These are phyloP conservation scores for Podaxis pistillaris DNA, from an alignment of 768 basidiomycete genomes.

Conservation along the genomic window DNA sequence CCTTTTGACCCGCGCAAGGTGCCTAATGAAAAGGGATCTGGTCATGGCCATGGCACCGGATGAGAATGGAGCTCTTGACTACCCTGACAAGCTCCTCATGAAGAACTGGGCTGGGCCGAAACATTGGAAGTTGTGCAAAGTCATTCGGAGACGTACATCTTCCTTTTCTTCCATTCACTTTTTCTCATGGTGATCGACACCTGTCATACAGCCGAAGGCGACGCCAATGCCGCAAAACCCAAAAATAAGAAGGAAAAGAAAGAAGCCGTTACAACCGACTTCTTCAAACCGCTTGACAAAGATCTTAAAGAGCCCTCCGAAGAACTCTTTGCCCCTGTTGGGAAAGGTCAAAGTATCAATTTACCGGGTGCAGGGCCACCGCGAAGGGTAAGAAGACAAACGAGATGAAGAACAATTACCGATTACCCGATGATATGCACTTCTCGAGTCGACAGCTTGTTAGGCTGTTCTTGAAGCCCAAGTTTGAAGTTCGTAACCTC, in stretches of 20 bases:
- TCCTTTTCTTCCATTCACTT: conserved; percentile 1
- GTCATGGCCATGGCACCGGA: conserved; percentile 80
- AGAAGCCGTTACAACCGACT: conserved; percentile 82
- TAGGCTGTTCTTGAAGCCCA: conserved; percentile 93
- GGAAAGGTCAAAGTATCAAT: conserved; percentile 68
- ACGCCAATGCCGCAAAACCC: conserved; percentile 48
- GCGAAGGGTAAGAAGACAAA: conserved; percentile 48
- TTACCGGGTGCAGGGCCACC: conserved; percentile 54
- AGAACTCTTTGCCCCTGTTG: conserved; percentile 76
- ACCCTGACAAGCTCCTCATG: conserved; percentile 82
- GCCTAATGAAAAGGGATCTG: conserved; percentile 76
- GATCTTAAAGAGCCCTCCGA: conserved; percentile 59
- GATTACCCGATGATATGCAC: conserved; percentile 96
- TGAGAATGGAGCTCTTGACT: conserved; percentile 70
- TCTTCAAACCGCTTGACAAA: conserved; percentile 58
- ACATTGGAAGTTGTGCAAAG: conserved; percentile 92
- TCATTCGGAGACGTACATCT: conserved; percentile 71
- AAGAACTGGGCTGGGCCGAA: conserved; percentile 99
- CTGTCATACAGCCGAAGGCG: conserved; percentile 32
- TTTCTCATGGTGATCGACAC: conserved; percentile 2
- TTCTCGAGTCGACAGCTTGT: conserved; percentile 90
- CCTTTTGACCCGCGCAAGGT: conserved; percentile 86
- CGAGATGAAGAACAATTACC: conserved; percentile 72
- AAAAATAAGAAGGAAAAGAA: conserved; percentile 67
- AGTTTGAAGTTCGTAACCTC: conserved; percentile 73